Conservation (phyloP, 2,329 filamentous ascomycete genomes). For the Colletotrichum sp. region DNA sequence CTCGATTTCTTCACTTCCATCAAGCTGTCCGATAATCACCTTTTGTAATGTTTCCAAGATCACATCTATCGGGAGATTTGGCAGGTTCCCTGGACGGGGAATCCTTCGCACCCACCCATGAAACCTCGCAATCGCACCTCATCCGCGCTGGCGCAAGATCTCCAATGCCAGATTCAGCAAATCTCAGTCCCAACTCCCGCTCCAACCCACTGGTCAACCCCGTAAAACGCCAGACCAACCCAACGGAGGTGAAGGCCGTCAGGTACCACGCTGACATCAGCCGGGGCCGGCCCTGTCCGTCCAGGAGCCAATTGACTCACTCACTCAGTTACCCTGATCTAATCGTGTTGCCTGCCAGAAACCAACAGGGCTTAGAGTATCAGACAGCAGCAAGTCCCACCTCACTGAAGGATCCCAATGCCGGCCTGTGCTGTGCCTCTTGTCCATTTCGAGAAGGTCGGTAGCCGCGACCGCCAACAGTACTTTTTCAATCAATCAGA, state of each 20-base stretch:
- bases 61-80: background rate
- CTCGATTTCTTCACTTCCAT: background rate
- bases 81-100: background rate
- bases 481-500: background rate
- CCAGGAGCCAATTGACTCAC: background rate
- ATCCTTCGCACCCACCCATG: background rate
- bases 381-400: too few relatives aligned
- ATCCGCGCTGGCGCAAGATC: background rate
- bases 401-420: too few relatives aligned
- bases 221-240: background rate
- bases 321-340: background rate
- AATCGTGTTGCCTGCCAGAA: background rate
- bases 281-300: background rate
- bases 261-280: background rate
- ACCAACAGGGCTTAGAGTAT: background rate
- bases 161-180: background rate
- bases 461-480: background rate
- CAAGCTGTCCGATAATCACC: background rate
- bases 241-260: background rate
- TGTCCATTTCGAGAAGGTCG: constrained; percentile 8
- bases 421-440: background rate
- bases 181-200: background rate
- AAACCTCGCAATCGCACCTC: background rate
- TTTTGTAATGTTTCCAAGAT: background rate
- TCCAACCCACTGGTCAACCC: background rate